Conservation (phyloP, 2,329 filamentous ascomycete species). For the Calonectria henricotiae region DNA sequence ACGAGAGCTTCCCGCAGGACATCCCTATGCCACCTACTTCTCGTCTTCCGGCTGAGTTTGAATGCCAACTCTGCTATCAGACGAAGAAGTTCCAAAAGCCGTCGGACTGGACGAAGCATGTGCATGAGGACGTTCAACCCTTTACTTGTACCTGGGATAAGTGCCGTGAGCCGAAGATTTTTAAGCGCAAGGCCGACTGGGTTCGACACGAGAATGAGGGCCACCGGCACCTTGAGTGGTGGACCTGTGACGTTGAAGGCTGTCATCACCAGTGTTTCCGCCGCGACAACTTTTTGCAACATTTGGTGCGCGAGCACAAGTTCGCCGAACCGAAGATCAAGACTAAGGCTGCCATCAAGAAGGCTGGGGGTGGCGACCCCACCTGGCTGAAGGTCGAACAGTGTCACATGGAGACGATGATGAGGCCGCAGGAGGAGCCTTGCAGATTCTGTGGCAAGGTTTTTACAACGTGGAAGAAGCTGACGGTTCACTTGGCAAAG, state of each 20-base stretch:
- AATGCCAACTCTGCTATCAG: slow-evolving; percentile 90
- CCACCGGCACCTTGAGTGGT: slow-evolving; percentile 92
- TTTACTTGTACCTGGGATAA: slow-evolving; percentile 93
- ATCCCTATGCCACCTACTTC: slow-evolving; percentile 87
- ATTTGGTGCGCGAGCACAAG: slow-evolving; percentile 93
- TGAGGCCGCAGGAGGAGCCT: slow-evolving; percentile 80
- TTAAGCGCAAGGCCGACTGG: slow-evolving; percentile 97
- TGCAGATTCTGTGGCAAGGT: slow-evolving; percentile 90
- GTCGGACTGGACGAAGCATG: slow-evolving; percentile 97
- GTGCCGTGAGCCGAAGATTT: slow-evolving; percentile 89
- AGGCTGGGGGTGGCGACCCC: slow-evolving; percentile 71
- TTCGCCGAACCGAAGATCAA: slow-evolving; percentile 86
- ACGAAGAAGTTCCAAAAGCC: slow-evolving; percentile 91
- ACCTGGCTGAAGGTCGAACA: slow-evolving; percentile 85
- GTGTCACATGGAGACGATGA: slow-evolving; percentile 81
- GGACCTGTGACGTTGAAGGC: slow-evolving; percentile 86
- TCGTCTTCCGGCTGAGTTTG: slow-evolving; percentile 87
- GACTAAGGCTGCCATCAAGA: slow-evolving; percentile 78
- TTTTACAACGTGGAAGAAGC: slow-evolving; percentile 90
- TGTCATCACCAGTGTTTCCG: slow-evolving; percentile 88
- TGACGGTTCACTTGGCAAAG: slow-evolving; percentile 93
- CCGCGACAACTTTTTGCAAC: slow-evolving; percentile 93
- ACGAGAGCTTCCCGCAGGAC: slow-evolving; percentile 84
- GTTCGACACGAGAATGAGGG: slow-evolving; percentile 94
- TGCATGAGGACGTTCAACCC: slow-evolving; percentile 93